Percentiles rank a stretch among this genome's conserved stretches.
phyloP scores from a whole-genome alignment of 805 yeast genomes.

The Lipomyces anomalus region DNA sequence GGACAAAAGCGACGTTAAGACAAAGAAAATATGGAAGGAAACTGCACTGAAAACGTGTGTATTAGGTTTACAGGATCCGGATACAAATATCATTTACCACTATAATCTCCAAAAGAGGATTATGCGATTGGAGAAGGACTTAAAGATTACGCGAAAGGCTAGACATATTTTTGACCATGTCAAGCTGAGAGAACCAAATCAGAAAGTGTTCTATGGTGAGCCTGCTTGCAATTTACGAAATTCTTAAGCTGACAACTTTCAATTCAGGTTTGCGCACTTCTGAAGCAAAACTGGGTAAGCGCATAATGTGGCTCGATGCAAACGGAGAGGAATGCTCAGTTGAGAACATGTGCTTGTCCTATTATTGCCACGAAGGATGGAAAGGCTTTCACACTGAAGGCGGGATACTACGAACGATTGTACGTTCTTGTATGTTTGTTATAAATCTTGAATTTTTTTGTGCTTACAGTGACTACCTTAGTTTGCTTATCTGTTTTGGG shows the following conservation, averaged over 20 bases:
- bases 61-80: constrained; percentile 21
- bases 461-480: no score
- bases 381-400: constrained; percentile 36
- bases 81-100: constrained; percentile 22
- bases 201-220: constrained; percentile 13
- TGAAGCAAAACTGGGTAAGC: constrained; percentile 11
- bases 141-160: constrained; percentile 12
- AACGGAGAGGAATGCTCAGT: constrained; percentile 26
- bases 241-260: neutral
- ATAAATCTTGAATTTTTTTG: constrained; percentile 6
- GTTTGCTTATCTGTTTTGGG: constrained; percentile 33
- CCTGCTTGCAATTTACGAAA: neutral
- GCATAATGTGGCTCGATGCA: constrained; percentile 13
- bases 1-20: constrained; percentile 3
- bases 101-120: constrained; percentile 21
- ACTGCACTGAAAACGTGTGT: constrained; percentile 18
- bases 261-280: constrained; percentile 6
- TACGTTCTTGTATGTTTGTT: constrained; percentile 1
- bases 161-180: constrained; percentile 14
- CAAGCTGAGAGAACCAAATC: constrained; percentile 8
- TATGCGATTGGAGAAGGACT: constrained; percentile 15
- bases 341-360: constrained; percentile 32
- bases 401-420: constrained; percentile 30
- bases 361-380: constrained; percentile 31
- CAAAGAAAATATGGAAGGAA: constrained; percentile 14